Conservation (phyloP, 768 basidiomycete species). For the Ephemerocybe angulata region DNA sequence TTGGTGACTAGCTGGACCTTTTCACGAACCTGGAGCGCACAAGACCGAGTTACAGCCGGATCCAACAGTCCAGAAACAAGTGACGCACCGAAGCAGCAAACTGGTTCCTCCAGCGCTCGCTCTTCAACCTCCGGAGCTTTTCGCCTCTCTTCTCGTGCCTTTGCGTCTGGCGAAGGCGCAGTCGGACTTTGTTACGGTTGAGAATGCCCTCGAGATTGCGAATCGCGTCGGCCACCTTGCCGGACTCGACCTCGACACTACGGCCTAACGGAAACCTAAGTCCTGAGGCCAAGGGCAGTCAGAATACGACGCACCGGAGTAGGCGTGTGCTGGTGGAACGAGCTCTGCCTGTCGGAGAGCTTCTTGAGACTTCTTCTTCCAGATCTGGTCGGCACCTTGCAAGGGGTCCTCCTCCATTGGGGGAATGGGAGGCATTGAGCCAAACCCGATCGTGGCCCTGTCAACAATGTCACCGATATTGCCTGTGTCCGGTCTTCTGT, state of each 20-base stretch:
- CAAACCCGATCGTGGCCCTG: background rate
- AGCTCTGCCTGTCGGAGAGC: conserved; percentile 19
- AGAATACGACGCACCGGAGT: conserved; percentile 43
- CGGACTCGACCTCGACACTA: conserved; percentile 43
- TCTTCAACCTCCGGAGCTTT: conserved; percentile 69
- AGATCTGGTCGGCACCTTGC: conserved; percentile 35
- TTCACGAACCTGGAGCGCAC: conserved; percentile 60
- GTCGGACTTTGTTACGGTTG: conserved; percentile 49
- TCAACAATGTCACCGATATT: background rate
- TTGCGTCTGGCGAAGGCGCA: conserved; percentile 44
- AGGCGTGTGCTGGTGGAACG: conserved; percentile 44
- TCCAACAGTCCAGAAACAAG: conserved; percentile 1
- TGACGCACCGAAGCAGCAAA: conserved; percentile 73
- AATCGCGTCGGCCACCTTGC: conserved; percentile 47
- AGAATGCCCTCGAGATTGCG: conserved; percentile 49
- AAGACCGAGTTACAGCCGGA: conserved; percentile 8
- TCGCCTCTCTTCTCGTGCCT: conserved; percentile 83
- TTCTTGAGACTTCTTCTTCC: conserved; percentile 31
- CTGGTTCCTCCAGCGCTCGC: conserved; percentile 73
- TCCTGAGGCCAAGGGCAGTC: background rate
- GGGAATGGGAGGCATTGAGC: background rate
- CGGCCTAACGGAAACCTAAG: conserved; percentile 46
- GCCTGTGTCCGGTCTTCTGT: no score
- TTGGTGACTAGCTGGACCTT: conserved; percentile 78
- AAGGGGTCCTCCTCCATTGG: background rate